phyloP scores from a whole-genome alignment of 2,329 filamentous ascomycete species.

The Fusarium proliferatum region DNA sequence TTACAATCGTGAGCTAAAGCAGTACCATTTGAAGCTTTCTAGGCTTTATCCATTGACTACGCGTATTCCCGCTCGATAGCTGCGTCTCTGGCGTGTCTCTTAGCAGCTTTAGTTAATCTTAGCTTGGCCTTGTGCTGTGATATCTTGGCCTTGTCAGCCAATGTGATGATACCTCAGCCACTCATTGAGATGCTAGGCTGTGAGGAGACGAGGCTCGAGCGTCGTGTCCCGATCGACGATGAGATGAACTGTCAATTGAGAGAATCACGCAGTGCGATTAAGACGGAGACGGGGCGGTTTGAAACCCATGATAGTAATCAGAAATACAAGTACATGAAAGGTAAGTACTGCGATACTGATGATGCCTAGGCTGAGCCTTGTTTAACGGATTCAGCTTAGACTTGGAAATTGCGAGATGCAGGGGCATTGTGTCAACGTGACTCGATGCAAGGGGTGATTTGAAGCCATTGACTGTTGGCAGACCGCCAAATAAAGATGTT shows the following conservation, averaged over 20 bases:
- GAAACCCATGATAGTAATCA: conserved; percentile 7
- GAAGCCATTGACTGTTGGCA: conserved; percentile 7
- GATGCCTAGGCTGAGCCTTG: conserved; percentile 21
- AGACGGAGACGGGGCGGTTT: conserved; percentile 6
- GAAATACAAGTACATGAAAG: neutral
- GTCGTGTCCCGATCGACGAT: conserved; percentile 31
- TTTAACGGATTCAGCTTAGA: conserved; percentile 11
- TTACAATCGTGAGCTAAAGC: conserved; percentile 12
- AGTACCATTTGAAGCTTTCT: conserved; percentile 17
- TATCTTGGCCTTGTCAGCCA: conserved; percentile 4
- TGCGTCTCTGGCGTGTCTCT: conserved; percentile 11
- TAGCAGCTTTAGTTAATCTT: conserved; percentile 8
- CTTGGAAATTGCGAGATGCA: conserved; percentile 29
- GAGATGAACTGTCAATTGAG: conserved; percentile 3
- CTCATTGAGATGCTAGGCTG: conserved; percentile 8
- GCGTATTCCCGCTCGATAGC: conserved; percentile 33
- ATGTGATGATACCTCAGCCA: conserved; percentile 8
- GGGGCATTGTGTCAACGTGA: conserved; percentile 36
- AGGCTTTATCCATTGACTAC: conserved; percentile 22
- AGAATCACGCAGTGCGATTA: conserved; percentile 5
- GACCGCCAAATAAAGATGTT: conserved; percentile 2
- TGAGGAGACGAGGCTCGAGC: conserved; percentile 6
- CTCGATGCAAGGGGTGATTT: conserved; percentile 27
- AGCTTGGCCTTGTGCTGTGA: conserved; percentile 6
- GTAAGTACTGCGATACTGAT: neutral